Percentiles rank a stretch among this genome's conserved stretches.
Evolutionary conservation across 139 green algal genomes (phyloP).

Genomic region (Micractinium conductrix): DNA sequence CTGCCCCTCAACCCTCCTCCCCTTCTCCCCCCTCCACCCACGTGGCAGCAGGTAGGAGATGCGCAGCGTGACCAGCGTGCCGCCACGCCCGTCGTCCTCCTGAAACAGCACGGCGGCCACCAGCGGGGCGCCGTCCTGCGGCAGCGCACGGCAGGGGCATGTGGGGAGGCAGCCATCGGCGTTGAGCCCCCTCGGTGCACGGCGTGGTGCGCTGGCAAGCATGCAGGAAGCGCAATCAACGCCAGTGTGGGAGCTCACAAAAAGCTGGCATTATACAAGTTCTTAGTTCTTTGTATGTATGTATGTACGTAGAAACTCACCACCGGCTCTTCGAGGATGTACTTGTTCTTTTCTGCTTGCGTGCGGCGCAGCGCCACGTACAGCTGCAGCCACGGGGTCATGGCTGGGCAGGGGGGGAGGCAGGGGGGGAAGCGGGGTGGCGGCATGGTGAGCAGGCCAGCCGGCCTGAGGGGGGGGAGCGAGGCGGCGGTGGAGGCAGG

Average conservation of each 20-base stretch:
- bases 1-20: background rate
- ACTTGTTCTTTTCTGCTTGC: conserved; percentile 40
- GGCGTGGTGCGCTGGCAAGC: too few relatives aligned
- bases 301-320: too few relatives aligned
- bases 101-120: conserved; percentile 52
- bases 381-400: conserved; percentile 53
- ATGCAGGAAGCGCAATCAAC: too few relatives aligned
- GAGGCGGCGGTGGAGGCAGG: too few relatives aligned
- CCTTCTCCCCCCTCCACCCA: background rate
- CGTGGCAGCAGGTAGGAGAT: conserved; percentile 47
- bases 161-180: too few relatives aligned
- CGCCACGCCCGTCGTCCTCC: conserved; percentile 35
- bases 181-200: too few relatives aligned
- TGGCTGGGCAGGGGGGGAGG: conserved; percentile 24
- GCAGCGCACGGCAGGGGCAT: too few relatives aligned
- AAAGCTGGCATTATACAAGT: too few relatives aligned
- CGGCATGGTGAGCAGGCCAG: background rate
- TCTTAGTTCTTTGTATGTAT: too few relatives aligned
- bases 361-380: conserved; percentile 46
- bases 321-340: conserved; percentile 49
- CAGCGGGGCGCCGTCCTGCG: conserved; percentile 41
- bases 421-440: background rate
- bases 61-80: conserved; percentile 41
- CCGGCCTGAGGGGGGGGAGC: background rate
- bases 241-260: too few relatives aligned